A percentile compares a stretch with the other conserved stretches of the same genome.
phyloP scores from a whole-genome alignment of 306 rosid genomes.

The Potentilla sterilis region DNA sequence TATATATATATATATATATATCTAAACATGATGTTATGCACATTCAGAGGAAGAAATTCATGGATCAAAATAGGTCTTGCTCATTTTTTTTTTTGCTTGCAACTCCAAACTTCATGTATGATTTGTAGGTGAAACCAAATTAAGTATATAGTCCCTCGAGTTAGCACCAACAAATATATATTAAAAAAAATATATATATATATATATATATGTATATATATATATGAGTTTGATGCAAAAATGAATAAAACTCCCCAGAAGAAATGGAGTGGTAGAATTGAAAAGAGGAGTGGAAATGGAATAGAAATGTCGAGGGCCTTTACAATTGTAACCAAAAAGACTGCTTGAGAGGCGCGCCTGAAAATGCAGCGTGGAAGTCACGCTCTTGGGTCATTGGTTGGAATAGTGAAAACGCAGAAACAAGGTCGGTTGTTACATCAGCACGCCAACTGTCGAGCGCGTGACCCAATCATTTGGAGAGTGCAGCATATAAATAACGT shows the following conservation, averaged over 20 bases:
- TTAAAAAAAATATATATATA: background rate
- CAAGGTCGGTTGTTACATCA: background rate
- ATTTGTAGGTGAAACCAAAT: background rate
- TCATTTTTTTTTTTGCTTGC: background rate
- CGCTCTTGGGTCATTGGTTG: constrained; percentile 18
- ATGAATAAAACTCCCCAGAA: constrained; percentile 9
- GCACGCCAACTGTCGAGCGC: background rate
- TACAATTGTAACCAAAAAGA: background rate
- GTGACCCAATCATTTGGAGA: background rate
- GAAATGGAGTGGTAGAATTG: background rate
- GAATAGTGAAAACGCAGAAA: background rate
- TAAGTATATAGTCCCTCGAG: background rate
- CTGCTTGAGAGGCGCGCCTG: background rate
- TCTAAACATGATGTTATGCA: background rate
- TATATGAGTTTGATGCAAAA: background rate
- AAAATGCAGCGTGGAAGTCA: fast-evolving
- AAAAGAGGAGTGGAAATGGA: constrained; percentile 23
- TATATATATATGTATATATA: no score
- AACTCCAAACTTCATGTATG: background rate
- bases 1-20: no score
- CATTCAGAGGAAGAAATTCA: background rate
- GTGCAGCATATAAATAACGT: constrained; percentile 5
- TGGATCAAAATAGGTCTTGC: background rate
- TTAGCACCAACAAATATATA: background rate
- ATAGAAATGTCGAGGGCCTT: constrained; percentile 14